Conservation (phyloP, 1,284 basidiomycete genomes). For the Termitomyces sp. region DNA sequence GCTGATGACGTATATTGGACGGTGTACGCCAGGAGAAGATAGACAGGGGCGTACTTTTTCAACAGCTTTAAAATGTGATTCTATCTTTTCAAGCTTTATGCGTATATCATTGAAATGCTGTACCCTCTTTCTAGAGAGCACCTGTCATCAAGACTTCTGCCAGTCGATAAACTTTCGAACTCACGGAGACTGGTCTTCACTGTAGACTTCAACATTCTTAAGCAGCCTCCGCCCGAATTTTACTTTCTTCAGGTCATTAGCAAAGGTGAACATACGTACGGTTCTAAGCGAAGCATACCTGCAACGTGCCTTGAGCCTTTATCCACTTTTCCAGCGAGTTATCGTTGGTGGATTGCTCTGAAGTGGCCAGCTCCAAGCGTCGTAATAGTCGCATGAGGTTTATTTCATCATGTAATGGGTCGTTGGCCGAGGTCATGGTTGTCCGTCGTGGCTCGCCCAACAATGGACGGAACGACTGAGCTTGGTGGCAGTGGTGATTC, state of each 20-base stretch:
- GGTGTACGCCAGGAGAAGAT: background rate
- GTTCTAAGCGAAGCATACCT: slow-evolving; percentile 37
- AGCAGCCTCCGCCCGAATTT: slow-evolving; percentile 57
- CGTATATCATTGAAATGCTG: slow-evolving; percentile 43
- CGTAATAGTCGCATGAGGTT: slow-evolving; percentile 61
- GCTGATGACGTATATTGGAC: slow-evolving; percentile 12
- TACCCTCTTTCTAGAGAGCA: slow-evolving; percentile 30
- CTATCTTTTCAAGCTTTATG: slow-evolving; percentile 48
- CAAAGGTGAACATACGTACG: background rate
- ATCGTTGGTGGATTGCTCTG: slow-evolving; percentile 37
- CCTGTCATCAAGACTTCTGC: background rate
- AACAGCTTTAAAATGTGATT: slow-evolving; percentile 44
- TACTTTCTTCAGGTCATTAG: slow-evolving; percentile 45
- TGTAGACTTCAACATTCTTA: slow-evolving; percentile 49
- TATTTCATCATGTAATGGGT: slow-evolving; percentile 54
- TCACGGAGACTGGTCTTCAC: slow-evolving; percentile 41
- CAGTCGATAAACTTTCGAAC: slow-evolving; percentile 19
- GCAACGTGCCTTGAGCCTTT: slow-evolving; percentile 49
- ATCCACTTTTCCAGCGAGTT: slow-evolving; percentile 45
- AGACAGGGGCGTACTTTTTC: slow-evolving; percentile 30
- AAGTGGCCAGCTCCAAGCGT: slow-evolving; percentile 53
- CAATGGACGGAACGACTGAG: background rate
- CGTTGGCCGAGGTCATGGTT: slow-evolving; percentile 2
- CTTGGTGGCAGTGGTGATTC: background rate
- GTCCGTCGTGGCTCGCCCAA: background rate